Percentiles rank a stretch among this genome's conserved stretches.
Evolutionary conservation across 2,329 filamentous ascomycete species (phyloP).

Genomic region (Fusarium musae): DNA sequence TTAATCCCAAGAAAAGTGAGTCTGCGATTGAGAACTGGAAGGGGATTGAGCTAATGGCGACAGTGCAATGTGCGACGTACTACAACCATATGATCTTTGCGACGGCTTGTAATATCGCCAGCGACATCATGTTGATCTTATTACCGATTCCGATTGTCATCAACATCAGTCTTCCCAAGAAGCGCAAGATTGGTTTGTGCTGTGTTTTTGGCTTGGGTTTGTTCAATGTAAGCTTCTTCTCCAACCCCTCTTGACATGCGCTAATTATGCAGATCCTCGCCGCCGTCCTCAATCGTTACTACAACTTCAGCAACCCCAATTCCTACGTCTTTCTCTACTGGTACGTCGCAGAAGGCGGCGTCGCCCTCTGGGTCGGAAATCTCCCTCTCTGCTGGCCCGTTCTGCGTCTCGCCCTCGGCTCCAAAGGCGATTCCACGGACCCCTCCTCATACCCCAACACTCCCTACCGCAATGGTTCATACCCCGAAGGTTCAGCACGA

Average conservation of each 20-base stretch:
- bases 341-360: constrained; percentile 69
- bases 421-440: constrained; percentile 33
- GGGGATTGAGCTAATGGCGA: constrained; percentile 3
- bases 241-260: background rate
- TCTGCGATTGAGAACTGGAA: accelerated
- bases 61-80: constrained; percentile 58
- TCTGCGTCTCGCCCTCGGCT: constrained; percentile 56
- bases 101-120: constrained; percentile 59
- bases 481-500: constrained; percentile 34
- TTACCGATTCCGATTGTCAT: constrained; percentile 59
- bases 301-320: constrained; percentile 68
- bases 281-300: constrained; percentile 70
- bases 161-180: constrained; percentile 51
- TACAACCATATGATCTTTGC: constrained; percentile 60
- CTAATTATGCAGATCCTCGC: constrained; percentile 60
- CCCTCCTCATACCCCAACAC: constrained; percentile 41
- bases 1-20: constrained; percentile 34
- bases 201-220: constrained; percentile 67
- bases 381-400: constrained; percentile 70
- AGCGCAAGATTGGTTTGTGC: constrained; percentile 63
- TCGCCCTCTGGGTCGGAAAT: constrained; percentile 69
- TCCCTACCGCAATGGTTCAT: constrained; percentile 26
- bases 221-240: constrained; percentile 50
- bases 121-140: constrained; percentile 57
- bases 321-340: constrained; percentile 67